phyloP scores from a whole-genome alignment of 441 rosid species.

The Populus hybrid region DNA sequence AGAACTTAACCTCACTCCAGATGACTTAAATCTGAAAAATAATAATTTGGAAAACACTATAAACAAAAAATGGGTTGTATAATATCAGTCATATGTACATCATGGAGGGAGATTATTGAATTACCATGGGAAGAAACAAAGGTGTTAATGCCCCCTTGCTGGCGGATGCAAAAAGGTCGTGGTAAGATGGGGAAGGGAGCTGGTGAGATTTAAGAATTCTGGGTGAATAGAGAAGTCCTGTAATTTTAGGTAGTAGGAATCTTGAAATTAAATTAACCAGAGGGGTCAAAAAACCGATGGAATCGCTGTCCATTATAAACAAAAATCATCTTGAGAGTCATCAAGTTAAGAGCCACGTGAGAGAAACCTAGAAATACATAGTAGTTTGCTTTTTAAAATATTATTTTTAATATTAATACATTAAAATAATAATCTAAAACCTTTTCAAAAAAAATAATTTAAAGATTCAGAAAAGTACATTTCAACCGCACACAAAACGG shows the following conservation, averaged over 20 bases:
- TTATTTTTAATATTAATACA: no score
- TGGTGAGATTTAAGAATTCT: background rate
- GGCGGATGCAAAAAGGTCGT: background rate
- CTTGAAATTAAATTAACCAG: background rate
- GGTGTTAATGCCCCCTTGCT: background rate
- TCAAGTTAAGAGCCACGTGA: slow-evolving; percentile 2
- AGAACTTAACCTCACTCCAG: slow-evolving; percentile 7
- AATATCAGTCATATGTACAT: background rate
- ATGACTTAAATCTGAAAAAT: slow-evolving; percentile 17
- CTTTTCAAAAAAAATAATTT: no score
- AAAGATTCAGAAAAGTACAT: no score
- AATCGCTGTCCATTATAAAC: no score
- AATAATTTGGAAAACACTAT: background rate
- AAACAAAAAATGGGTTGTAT: background rate
- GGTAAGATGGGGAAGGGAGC: background rate
- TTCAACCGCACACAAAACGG: no score
- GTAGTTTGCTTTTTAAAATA: no score
- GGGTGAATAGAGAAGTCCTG: background rate
- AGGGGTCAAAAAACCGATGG: background rate
- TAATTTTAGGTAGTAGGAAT: background rate
- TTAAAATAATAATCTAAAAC: no score
- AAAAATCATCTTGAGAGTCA: background rate
- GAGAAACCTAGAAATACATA: background rate
- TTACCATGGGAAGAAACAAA: background rate
- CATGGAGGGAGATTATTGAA: background rate